Evolutionary conservation across 768 basidiomycete species (phyloP).

Genomic region (Boletellus sp.): DNA sequence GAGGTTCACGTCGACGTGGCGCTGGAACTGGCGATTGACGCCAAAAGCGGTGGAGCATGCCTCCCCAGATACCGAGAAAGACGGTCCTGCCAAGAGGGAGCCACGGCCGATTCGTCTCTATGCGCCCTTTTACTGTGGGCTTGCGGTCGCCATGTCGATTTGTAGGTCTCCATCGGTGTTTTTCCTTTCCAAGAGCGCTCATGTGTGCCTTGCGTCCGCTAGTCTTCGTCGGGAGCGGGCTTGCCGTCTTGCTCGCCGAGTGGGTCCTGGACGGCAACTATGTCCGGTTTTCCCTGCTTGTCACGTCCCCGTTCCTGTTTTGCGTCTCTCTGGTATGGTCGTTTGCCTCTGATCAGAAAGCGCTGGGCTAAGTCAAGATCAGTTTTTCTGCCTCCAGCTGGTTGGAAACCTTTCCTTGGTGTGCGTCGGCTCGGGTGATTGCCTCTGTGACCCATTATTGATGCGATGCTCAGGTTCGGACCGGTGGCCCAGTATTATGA

Average conservation of each 20-base stretch:
- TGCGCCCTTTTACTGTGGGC: constrained; percentile 69
- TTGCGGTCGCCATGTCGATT: constrained; percentile 57
- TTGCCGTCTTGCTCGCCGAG: constrained; percentile 58
- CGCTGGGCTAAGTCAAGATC: constrained; percentile 6
- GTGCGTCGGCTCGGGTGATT: constrained; percentile 33
- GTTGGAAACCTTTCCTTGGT: constrained; percentile 57
- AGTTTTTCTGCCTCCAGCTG: constrained; percentile 78
- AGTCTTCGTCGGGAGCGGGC: constrained; percentile 72
- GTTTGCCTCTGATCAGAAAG: background rate
- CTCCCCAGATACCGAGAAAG: constrained; percentile 47
- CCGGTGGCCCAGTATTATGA: constrained; percentile 84
- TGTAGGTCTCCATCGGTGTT: constrained; percentile 43
- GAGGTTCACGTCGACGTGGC: constrained; percentile 12
- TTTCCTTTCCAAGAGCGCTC: constrained; percentile 8
- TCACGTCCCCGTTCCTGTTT: constrained; percentile 65
- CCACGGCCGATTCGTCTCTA: constrained; percentile 56
- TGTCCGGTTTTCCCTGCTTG: constrained; percentile 61
- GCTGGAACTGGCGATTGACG: constrained; percentile 47
- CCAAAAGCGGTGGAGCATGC: constrained; percentile 20
- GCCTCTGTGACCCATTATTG: constrained; percentile 1
- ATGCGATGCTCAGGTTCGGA: constrained; percentile 50
- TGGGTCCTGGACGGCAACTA: constrained; percentile 60
- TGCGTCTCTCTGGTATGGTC: constrained; percentile 66
- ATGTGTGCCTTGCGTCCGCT: background rate
- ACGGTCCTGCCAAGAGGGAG: constrained; percentile 24